Evolutionary conservation across 163 green algal species (phyloP), one percentile per base, ranked within the genome.

Genomic region (Trebouxia gelatinosa): DNA sequence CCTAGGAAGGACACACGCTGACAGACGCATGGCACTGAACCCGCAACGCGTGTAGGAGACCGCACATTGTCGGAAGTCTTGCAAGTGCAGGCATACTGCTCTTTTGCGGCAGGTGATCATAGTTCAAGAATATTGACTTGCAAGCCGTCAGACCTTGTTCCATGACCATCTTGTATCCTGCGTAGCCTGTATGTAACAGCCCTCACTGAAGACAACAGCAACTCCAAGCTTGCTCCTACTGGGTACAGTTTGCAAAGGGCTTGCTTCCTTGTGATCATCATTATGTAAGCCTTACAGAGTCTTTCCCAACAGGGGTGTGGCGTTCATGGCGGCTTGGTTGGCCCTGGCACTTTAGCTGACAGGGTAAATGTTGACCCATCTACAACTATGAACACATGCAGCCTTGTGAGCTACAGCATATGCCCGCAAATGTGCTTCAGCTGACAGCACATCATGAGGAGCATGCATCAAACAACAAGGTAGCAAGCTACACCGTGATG

Each of bases 301-400:
- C 28, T 66, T 13, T 74, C 13, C 16, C 6, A 37, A 50, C 70
- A 78, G 70, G 70, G 70, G 70, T 11, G 19, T 78, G 3, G 48
- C 46, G 23, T 61, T 78, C 31, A 78, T 78, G 23, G 70, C 48
- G 50, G 70, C 70, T 26, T 78, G 70, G 70, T 32, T 78, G 11
- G 48, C 68, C 26, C 16, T 76, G 5, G 6, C 46, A 21, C 29
- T 76, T 6, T 76, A 32, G 43, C 48, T n/a, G n/a, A n/a, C n/a
- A n/a, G n/a, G n/a, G n/a, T n/a, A n/a, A n/a, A n/a, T n/a, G n/a
- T n/a, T n/a, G n/a, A n/a, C n/a, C n/a, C n/a, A n/a, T n/a, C n/a
- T n/a, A n/a, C n/a, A n/a, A n/a, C n/a, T n/a, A n/a, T n/a, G n/a
- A n/a, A n/a, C n/a, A n/a, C n/a, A n/a, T n/a, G n/a, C n/a, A n/a